Conservation (phyloP, 1,284 basidiomycete species). For the Fomitopsis betulina region DNA sequence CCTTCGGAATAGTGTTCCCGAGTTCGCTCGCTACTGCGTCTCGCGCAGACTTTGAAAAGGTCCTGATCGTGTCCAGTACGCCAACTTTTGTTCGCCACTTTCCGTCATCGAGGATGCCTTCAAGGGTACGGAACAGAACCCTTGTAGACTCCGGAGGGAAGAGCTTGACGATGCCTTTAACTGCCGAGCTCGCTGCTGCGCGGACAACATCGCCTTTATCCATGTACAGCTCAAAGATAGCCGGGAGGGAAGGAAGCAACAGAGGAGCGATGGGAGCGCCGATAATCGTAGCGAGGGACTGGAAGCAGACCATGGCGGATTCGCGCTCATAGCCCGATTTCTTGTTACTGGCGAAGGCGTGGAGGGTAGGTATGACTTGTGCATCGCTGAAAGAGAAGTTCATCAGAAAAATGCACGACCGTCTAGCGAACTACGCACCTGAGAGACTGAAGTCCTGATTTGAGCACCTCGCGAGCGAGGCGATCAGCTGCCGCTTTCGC, state of each 20-base stretch:
- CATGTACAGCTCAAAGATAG: conserved; percentile 84
- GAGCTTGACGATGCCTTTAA: conserved; percentile 82
- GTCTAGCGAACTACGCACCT: conserved; percentile 39
- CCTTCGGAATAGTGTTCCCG: conserved; percentile 79
- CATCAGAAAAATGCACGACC: conserved; percentile 7
- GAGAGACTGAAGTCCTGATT: conserved; percentile 57
- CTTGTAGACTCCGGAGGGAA: conserved; percentile 83
- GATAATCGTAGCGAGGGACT: conserved; percentile 70
- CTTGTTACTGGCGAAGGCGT: conserved; percentile 79
- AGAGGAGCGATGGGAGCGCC: conserved; percentile 80
- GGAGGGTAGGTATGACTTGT: conserved; percentile 60
- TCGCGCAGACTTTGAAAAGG: conserved; percentile 66
- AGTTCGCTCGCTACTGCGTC: conserved; percentile 87
- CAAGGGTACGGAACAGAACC: conserved; percentile 69
- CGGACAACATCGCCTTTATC: conserved; percentile 96
- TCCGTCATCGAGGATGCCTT: conserved; percentile 73
- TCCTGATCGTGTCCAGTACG: conserved; percentile 83
- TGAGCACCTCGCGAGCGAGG: conserved; percentile 66
- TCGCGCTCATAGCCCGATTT: conserved; percentile 92
- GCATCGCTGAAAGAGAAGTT: conserved; percentile 42
- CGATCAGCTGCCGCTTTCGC: conserved; percentile 78
- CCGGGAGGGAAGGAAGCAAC: conserved; percentile 74
- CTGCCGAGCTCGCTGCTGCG: conserved; percentile 76
- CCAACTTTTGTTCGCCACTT: conserved; percentile 97
- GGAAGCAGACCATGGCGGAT: conserved; percentile 83